Percentiles rank a stretch among this genome's conserved stretches.
These are phyloP conservation scores for Tephrocybe sp. DNA, from an alignment of 768 basidiomycete species.

Conservation along the genomic window DNA sequence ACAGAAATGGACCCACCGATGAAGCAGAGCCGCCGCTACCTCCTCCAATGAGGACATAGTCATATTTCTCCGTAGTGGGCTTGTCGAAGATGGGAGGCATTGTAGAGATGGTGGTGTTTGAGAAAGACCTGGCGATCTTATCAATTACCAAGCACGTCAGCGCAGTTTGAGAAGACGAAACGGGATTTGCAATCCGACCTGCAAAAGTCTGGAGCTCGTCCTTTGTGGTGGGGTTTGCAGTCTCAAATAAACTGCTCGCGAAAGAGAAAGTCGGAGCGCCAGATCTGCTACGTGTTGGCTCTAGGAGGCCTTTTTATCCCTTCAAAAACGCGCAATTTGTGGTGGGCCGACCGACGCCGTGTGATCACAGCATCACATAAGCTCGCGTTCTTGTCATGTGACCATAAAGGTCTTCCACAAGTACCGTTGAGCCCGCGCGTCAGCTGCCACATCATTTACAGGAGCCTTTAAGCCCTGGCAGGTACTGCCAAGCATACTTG, in stretches of 20 bases:
- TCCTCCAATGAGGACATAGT: conserved; percentile 88
- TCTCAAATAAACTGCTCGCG: conserved; percentile 9
- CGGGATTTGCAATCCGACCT: conserved; percentile 8
- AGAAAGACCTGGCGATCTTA: conserved; percentile 50
- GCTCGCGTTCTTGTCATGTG: conserved; percentile 3
- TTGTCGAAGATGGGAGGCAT: conserved; percentile 73
- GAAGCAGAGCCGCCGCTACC: conserved; percentile 92
- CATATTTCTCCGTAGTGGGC: conserved; percentile 68
- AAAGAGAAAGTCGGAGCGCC: conserved; percentile 24
- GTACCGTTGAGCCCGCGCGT: too few species aligned
- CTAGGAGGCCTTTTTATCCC: conserved; percentile 22
- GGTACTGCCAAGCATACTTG: too few species aligned
- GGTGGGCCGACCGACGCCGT: conserved; percentile 5
- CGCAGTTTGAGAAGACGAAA: conserved; percentile 3
- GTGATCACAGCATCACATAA: conserved; percentile 1
- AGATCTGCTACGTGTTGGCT: conserved; percentile 23
- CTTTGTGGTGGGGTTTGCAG: conserved; percentile 13
- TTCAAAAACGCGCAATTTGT: conserved; percentile 12
- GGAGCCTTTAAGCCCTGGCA: too few species aligned
- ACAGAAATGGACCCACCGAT: conserved; percentile 55
- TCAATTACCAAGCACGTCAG: conserved; percentile 20
- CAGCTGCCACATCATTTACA: too few species aligned
- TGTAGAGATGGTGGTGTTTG: conserved; percentile 33
- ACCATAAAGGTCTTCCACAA: background rate
- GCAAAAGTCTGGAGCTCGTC: conserved; percentile 17